Percentiles rank a stretch among this genome's conserved stretches.
Conservation (phyloP, 202 grass and related monocot genomes). For the Elaeis oleifera region DNA sequence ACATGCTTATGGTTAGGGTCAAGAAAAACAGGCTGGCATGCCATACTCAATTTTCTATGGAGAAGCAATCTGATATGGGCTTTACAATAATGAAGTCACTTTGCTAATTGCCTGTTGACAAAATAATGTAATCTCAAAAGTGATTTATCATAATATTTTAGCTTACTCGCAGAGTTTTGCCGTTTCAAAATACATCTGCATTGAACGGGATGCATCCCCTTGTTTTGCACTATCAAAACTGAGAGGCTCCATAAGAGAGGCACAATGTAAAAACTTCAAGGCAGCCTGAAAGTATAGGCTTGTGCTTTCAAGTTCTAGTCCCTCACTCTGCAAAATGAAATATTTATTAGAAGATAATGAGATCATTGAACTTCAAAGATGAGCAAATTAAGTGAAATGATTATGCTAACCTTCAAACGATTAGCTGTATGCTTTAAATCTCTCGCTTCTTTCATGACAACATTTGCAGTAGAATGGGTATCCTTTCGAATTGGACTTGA, state of each 20-base stretch:
- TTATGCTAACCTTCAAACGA: slow-evolving; percentile 68
- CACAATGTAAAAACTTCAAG: slow-evolving; percentile 93
- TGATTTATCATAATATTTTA: slow-evolving; percentile 26
- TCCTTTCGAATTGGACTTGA: slow-evolving; percentile 69
- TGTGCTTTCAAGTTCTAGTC: slow-evolving; percentile 65
- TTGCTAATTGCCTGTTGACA: too few species aligned
- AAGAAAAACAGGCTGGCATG: too few species aligned
- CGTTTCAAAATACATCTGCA: slow-evolving; percentile 92
- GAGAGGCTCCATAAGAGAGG: slow-evolving; percentile 64
- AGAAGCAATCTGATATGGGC: too few species aligned
- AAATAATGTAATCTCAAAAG: not conserved
- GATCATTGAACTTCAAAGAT: slow-evolving; percentile 9
- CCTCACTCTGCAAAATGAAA: slow-evolving; percentile 58
- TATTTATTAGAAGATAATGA: slow-evolving; percentile 26
- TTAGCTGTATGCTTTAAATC: slow-evolving; percentile 93
- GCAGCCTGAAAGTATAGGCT: slow-evolving; percentile 90
- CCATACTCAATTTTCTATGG: too few species aligned
- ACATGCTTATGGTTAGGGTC: too few species aligned
- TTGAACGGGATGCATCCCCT: slow-evolving; percentile 52
- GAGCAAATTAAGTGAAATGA: not conserved
- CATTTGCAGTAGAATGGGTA: slow-evolving; percentile 42
- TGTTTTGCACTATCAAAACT: slow-evolving; percentile 69
- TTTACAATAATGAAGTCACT: too few species aligned
- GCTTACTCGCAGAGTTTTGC: slow-evolving; percentile 99
- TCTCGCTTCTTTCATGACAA: slow-evolving; percentile 69